Evolutionary conservation across 106 monocot genomes (phyloP).

Genomic region (Dendrobium huoshanense): DNA sequence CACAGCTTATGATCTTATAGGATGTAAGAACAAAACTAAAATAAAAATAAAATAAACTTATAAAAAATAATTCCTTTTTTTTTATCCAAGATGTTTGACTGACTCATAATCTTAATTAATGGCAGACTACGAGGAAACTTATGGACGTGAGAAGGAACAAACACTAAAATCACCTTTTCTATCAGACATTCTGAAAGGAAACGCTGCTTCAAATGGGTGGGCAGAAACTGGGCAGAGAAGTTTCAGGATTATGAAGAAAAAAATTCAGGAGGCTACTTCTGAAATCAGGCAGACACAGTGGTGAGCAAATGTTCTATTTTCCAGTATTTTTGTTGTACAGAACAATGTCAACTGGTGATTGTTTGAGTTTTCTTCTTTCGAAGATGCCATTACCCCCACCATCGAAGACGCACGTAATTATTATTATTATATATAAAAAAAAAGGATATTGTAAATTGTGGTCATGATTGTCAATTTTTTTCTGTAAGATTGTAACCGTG

Average conservation of each 20-base stretch:
- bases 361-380: neutral
- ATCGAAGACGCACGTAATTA: too few relatives aligned
- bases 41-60: too few relatives aligned
- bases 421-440: too few relatives aligned
- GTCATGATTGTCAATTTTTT: too few relatives aligned
- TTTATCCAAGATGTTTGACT: neutral
- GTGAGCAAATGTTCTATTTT: slow-evolving; percentile 1
- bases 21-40: too few relatives aligned
- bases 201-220: slow-evolving; percentile 29
- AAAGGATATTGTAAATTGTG: too few relatives aligned
- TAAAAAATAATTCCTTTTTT: too few relatives aligned
- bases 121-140: slow-evolving; percentile 57
- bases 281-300: slow-evolving; percentile 32
- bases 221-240: slow-evolving; percentile 52
- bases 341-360: neutral
- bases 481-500: too few relatives aligned
- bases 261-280: slow-evolving; percentile 47
- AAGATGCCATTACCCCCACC: too few relatives aligned
- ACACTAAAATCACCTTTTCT: slow-evolving; percentile 29
- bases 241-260: slow-evolving; percentile 47
- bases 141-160: slow-evolving; percentile 25
- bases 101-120: neutral
- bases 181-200: slow-evolving; percentile 37
- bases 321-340: neutral
- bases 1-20: too few relatives aligned